Base-by-base conservation (phyloP, 345 rosid genomes). In the Mallotus nudiflorus region DNA sequence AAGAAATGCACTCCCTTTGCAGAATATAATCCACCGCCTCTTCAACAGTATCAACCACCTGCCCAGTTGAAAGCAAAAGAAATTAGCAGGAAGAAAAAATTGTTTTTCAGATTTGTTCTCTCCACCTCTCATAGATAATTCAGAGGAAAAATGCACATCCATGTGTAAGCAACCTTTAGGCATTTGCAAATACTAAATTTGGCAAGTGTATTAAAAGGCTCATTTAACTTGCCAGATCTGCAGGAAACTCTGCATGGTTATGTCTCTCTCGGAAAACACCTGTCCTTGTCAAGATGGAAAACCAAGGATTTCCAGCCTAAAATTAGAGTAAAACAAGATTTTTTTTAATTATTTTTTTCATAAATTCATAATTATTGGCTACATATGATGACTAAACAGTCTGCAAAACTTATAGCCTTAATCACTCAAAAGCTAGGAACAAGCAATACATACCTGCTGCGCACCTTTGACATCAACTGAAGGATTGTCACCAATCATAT, bases 281-380 rank as follows among this genome's bases (percentile, higher is more conserved):
- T 0, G 86, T 78, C 69, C 82, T 81, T 5, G 85, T 85, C 59
- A 85, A 69, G 68, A 85, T 78, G 40, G 82, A 82, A 77, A 82
- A 85, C 85, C 89, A 85, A 37, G 83, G 83, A 54, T 56, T 72
- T 59, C 85, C 83, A 0, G 85, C 80, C 88, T 81, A 82, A 37
- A 79, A 76, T 33, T 46, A 13, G 5, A 6, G 53, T 11, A 45
- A 42, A 29, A 40, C n/a, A 1, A 19, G 33, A 2, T n/a, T 22
- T 29, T n/a, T n/a, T n/a, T n/a, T n/a, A n/a, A n/a, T n/a, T n/a
- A n/a, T n/a, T n/a, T n/a, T n/a, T n/a, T 66, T 37, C 40, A 37
- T 42, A 42, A 42, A 42, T 42, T 42, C 46, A 42, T 2, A 33
- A 33, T n/a, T n/a, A 12, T 6, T 9, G 31, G 48, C 10, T 24